Evolutionary conservation across 805 yeast species (phyloP).

Genomic region (Metschnikowia cerradonensis): DNA sequence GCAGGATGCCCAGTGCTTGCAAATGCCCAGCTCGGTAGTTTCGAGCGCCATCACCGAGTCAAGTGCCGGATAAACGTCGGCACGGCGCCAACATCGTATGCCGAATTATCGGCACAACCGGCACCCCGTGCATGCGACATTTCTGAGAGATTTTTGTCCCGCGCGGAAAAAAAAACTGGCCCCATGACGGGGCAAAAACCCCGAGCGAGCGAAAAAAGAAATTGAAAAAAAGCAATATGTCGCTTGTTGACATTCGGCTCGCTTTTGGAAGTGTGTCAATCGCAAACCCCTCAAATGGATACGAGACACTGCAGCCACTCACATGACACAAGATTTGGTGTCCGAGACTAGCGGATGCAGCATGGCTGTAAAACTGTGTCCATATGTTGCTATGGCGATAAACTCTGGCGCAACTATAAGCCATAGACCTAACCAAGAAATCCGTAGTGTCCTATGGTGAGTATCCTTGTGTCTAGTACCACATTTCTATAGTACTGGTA

Average conservation of each 20-base stretch:
- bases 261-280: constrained; percentile 6
- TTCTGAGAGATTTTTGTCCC: constrained; percentile 12
- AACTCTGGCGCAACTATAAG: not conserved
- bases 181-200: not conserved
- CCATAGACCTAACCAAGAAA: too few relatives aligned
- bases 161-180: constrained; percentile 1
- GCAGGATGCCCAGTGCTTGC: not conserved
- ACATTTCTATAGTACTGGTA: too few relatives aligned
- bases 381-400: too few relatives aligned
- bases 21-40: not conserved
- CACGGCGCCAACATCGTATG: not conserved
- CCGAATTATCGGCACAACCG: constrained; percentile 8
- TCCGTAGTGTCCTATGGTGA: too few relatives aligned
- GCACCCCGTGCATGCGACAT: constrained; percentile 10
- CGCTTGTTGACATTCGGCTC: constrained; percentile 3
- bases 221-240: not conserved
- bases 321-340: not conserved
- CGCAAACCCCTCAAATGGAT: constrained; percentile 2
- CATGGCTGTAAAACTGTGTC: not conserved
- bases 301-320: constrained; percentile 2
- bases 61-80: constrained; percentile 1
- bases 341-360: not conserved
- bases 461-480: too few relatives aligned
- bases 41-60: not conserved
- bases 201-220: constrained; percentile 1